These are phyloP conservation scores for Pseudoturritis turrita DNA, from an alignment of 345 rosid species.

Conservation along the genomic window DNA sequence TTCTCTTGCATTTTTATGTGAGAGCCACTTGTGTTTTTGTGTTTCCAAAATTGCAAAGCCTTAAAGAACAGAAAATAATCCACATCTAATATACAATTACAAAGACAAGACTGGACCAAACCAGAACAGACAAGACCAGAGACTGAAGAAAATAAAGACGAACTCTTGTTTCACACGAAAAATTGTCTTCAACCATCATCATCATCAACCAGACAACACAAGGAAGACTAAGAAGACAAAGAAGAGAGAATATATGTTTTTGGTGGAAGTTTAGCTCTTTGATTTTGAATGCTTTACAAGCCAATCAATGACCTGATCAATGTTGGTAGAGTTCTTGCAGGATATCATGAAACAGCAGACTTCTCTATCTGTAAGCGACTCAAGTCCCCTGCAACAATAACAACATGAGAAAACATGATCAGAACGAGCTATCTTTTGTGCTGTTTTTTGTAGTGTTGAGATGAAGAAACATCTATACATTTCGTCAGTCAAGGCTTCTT, in stretches of 20 bases:
- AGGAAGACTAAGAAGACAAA: constrained; percentile 14
- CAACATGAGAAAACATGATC: neutral
- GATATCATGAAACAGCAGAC: constrained; percentile 73
- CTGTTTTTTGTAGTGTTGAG: neutral
- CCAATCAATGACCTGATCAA: constrained; percentile 67
- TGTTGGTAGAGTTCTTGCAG: constrained; percentile 72
- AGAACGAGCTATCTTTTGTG: neutral
- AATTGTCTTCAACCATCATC: constrained; percentile 6
- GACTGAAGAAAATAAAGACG: neutral
- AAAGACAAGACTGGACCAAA: neutral
- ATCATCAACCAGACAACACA: constrained; percentile 1
- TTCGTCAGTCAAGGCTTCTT: constrained; percentile 46
- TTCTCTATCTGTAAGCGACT: constrained; percentile 51
- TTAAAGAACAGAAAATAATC: neutral
- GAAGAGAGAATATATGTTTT: constrained; percentile 8
- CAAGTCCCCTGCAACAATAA: constrained; percentile 51
- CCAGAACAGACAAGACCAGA: neutral
- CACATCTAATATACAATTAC: constrained; percentile 20
- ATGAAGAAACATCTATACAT: constrained; percentile 38
- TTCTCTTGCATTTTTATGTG: too few species aligned
- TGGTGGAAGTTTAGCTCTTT: constrained; percentile 39
- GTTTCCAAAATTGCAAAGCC: constrained; percentile 5
- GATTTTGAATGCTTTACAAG: constrained; percentile 71
- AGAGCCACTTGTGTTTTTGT: neutral
- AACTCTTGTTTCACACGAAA: constrained; percentile 7